Evolutionary conservation across 768 basidiomycete genomes (phyloP), one percentile per base, ranked within the genome.

Genomic region (Sarcomyxa edulis): DNA sequence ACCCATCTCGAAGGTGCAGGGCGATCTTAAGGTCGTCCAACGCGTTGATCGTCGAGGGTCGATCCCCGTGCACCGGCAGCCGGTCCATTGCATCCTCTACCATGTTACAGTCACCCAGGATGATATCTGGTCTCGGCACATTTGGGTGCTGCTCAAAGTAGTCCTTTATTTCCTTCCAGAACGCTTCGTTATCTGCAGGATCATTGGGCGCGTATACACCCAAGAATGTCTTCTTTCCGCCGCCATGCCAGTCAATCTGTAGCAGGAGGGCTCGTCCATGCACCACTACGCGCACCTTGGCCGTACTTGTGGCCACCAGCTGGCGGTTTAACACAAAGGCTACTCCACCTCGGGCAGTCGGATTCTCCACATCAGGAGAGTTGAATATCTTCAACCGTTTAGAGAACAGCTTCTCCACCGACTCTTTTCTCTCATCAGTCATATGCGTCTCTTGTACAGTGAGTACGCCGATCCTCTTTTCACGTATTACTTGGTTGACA

Each of bases 21-120:
- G 7, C 14, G 0, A 8, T 8, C 39, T 56, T 61, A 0, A 67
- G 41, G 0, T 47, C 31, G 1, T 42, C 40, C 0, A 69, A 46
- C 0, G 50, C 48, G 0, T 45, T 23, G 0, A 43, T 37, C 1
- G 55, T 40, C 0, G 6, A 7, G 1, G 29, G 10, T 0, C 40
- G 18, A 23, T 71, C 64, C 0, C 11, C 1, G 0, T 45, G 43
- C 0, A 39, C 27, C 2, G 68, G 69, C 0, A 64, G 32, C 0
- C 62, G 6, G 39, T 72, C 69, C 0, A 70, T 39, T 0, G 44
- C 11, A 1, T 67, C 62, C 37, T 72, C 66, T 0, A 62, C 59
- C 1, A 71, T 23, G 44, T 75, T 73, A 27, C 63, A 62, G 42
- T 75, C 68, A 0, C 69, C 68, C 0, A 61, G 21, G 32, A 74